Conservation (phyloP, 495 filamentous ascomycete species). For the Paragyromitra xinjiangensis region DNA sequence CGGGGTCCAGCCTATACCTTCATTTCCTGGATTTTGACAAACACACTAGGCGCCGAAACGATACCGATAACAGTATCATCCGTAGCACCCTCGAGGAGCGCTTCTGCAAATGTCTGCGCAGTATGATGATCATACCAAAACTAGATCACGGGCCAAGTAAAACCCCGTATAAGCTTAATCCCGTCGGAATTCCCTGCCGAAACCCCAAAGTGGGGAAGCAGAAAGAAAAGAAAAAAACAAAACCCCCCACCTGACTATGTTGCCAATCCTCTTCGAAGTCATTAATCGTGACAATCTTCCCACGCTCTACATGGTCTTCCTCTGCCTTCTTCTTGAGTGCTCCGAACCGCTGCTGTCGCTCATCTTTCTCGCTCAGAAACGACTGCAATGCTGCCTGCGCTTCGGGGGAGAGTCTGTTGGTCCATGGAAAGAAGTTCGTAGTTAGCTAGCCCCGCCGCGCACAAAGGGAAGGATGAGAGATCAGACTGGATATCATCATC, state of each 20-base stretch:
- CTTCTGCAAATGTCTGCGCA: slow-evolving; percentile 67
- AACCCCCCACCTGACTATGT: slow-evolving; percentile 74
- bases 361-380: slow-evolving; percentile 75
- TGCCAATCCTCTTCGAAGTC: slow-evolving; percentile 84
- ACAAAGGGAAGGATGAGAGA: slow-evolving; percentile 13
- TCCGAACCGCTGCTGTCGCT: slow-evolving; percentile 69
- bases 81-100: slow-evolving; percentile 68
- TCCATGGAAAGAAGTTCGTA: not conserved
- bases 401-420: slow-evolving; percentile 64
- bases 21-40: slow-evolving; percentile 69
- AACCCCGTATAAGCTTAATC: not conserved
- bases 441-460: slow-evolving; percentile 29
- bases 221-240: not conserved
- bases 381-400: slow-evolving; percentile 71
- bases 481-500: slow-evolving; percentile 48
- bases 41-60: slow-evolving; percentile 78
- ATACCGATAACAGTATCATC: slow-evolving; percentile 68
- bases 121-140: slow-evolving; percentile 75
- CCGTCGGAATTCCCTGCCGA: not conserved
- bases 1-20: slow-evolving; percentile 27
- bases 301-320: slow-evolving; percentile 59
- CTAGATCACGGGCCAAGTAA: not conserved
- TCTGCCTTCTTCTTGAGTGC: slow-evolving; percentile 66
- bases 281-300: slow-evolving; percentile 69
- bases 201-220: not conserved